Conservation (phyloP, 2,329 filamentous ascomycete genomes). For the Harringtonia aguacate region DNA sequence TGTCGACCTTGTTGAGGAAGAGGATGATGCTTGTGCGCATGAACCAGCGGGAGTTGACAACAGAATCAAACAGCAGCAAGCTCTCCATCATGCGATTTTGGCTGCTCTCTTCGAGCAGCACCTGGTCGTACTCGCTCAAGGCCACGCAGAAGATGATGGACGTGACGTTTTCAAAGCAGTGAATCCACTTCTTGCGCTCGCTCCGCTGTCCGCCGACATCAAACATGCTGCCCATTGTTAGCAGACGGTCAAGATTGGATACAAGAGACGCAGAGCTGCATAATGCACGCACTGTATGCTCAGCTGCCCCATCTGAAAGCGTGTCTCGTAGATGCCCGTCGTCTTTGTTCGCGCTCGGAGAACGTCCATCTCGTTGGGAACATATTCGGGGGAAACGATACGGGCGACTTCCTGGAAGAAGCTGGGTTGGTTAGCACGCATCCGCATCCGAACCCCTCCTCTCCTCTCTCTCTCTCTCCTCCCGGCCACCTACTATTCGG, state of each 20-base stretch:
- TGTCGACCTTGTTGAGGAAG: conserved; percentile 97
- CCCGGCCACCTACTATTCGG: conserved; percentile 70
- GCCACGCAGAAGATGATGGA: conserved; percentile 99
- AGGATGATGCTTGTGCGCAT: conserved; percentile 98
- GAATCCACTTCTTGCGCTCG: conserved; percentile 99
- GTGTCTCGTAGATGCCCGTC: conserved; percentile 96
- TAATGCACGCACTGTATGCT: conserved; percentile 77
- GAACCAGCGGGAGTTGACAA: conserved; percentile 98
- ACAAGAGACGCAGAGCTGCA: background rate
- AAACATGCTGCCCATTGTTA: conserved; percentile 66
- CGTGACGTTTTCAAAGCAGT: conserved; percentile 98
- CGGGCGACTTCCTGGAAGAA: conserved; percentile 91
- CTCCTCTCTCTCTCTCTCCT: background rate
- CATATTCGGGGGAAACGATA: conserved; percentile 76
- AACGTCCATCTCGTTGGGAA: conserved; percentile 90
- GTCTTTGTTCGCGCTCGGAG: conserved; percentile 94
- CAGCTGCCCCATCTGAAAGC: conserved; percentile 96
- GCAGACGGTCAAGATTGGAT: background rate
- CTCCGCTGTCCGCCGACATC: conserved; percentile 95
- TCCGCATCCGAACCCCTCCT: background rate
- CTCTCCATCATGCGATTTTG: conserved; percentile 99
- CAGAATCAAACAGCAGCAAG: conserved; percentile 89
- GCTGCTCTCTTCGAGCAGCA: conserved; percentile 90
- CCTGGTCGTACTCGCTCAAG: conserved; percentile 96
- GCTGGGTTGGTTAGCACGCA: conserved; percentile 33